These are phyloP conservation scores for Epithemia pelagica DNA, from an alignment of 108 stramenopile species.

Conservation along the genomic window DNA sequence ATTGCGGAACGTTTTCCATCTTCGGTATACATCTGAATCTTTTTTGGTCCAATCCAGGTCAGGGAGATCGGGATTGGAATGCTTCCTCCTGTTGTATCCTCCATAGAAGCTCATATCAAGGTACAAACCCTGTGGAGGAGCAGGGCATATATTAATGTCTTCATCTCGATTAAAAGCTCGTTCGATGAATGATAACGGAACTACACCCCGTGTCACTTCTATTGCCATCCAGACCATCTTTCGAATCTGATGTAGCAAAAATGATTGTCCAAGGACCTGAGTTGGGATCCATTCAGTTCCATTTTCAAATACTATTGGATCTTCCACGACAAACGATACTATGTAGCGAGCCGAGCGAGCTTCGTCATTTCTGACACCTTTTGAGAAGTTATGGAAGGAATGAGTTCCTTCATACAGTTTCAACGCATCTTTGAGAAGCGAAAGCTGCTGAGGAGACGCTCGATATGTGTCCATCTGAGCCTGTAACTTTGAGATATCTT, in stretches of 20 bases:
- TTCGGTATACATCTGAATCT: slow-evolving; percentile 19
- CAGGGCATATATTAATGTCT: slow-evolving; percentile 46
- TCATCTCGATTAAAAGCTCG: slow-evolving; percentile 30
- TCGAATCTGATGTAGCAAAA: slow-evolving; percentile 96
- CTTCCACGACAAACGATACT: slow-evolving; percentile 51
- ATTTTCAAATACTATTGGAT: slow-evolving; percentile 55
- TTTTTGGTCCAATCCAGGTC: slow-evolving; percentile 51
- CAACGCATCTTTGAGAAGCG: slow-evolving; percentile 48
- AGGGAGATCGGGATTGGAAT: slow-evolving; percentile 28
- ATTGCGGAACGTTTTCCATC: slow-evolving; percentile 74
- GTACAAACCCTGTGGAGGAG: slow-evolving; percentile 84
- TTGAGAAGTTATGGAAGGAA: slow-evolving; percentile 86
- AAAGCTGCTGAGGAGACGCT: slow-evolving; percentile 42
- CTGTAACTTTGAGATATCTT: slow-evolving; percentile 35
- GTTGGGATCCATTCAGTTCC: slow-evolving; percentile 81
- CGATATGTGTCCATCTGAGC: slow-evolving; percentile 39
- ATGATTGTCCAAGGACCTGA: slow-evolving; percentile 90
- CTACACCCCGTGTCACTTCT: slow-evolving; percentile 71
- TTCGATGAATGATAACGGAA: slow-evolving; percentile 41
- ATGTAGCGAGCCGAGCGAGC: slow-evolving; percentile 75
- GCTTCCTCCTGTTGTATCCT: slow-evolving; percentile 63
- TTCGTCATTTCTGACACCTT: slow-evolving; percentile 54
- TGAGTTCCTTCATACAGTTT: slow-evolving; percentile 84
- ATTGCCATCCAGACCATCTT: slow-evolving; percentile 92
- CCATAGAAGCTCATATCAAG: slow-evolving; percentile 82